Conservation (phyloP, 306 rosid genomes). For the Ammopiptanthus mongolicus region DNA sequence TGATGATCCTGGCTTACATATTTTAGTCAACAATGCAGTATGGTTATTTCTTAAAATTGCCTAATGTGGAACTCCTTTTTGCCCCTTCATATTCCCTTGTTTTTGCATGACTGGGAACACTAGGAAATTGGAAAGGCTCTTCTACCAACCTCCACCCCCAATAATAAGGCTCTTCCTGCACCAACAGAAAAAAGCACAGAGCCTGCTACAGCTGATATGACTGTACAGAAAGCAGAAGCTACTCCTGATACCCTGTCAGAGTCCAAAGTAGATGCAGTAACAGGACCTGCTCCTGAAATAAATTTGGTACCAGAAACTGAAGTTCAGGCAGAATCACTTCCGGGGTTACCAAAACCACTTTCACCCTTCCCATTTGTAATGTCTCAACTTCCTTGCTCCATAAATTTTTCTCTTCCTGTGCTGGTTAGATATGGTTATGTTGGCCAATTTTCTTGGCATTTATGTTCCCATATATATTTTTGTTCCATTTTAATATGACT, state of each 20-base stretch:
- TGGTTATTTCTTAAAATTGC: not conserved
- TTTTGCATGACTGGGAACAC: constrained; percentile 17
- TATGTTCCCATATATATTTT: constrained; percentile 11
- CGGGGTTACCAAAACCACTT: constrained; percentile 48
- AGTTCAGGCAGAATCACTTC: constrained; percentile 52
- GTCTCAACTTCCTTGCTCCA: constrained; percentile 23
- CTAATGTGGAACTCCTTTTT: not conserved
- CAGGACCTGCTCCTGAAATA: constrained; percentile 46
- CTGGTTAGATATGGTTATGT: constrained; percentile 19
- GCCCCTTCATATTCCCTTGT: not conserved
- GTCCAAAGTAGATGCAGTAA: constrained; percentile 35
- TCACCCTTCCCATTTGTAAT: constrained; percentile 82
- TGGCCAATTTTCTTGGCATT: constrained; percentile 1
- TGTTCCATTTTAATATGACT: not conserved
- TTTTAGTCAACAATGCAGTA: not conserved
- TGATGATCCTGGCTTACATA: not conserved
- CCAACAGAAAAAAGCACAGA: constrained; percentile 27
- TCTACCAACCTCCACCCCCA: constrained; percentile 48
- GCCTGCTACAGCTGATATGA: not conserved
- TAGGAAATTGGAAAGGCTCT: constrained; percentile 86
- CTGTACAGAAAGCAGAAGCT: constrained; percentile 38
- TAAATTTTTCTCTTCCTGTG: constrained; percentile 3
- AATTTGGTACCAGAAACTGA: constrained; percentile 62
- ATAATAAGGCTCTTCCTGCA: constrained; percentile 63
- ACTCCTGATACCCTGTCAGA: constrained; percentile 20